A percentile compares a stretch with the other conserved stretches of the same genome.
phyloP scores from a whole-genome alignment of 2,329 filamentous ascomycete genomes.

The Botrytis galanthina region DNA sequence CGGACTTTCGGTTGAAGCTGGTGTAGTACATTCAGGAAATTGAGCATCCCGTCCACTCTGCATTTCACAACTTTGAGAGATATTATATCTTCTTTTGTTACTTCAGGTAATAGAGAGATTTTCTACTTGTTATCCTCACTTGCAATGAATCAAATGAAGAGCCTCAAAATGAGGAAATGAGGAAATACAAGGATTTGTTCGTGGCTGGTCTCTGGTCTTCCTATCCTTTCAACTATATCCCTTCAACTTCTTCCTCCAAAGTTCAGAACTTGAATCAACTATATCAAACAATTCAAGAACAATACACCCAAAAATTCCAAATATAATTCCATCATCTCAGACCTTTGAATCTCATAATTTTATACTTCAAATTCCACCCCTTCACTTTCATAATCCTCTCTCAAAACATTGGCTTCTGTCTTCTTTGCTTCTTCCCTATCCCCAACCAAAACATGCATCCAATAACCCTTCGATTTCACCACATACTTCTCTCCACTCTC shows the following conservation, averaged over 20 bases:
- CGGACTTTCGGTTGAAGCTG: too few relatives aligned
- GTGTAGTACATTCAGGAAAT: too few relatives aligned
- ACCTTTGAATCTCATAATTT: background rate
- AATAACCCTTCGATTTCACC: constrained; percentile 38
- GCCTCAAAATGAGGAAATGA: background rate
- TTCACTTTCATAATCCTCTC: constrained; percentile 18
- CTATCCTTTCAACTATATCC: background rate
- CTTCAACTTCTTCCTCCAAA: background rate
- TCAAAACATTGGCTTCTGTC: constrained; percentile 10
- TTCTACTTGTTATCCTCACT: background rate
- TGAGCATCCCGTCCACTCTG: background rate
- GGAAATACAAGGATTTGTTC: background rate
- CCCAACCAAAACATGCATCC: constrained; percentile 33
- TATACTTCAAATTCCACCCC: constrained; percentile 7
- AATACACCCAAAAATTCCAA: background rate
- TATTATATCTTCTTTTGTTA: background rate
- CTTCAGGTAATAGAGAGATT: background rate
- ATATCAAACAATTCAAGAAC: background rate
- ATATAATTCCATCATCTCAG: background rate
- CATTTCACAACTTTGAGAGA: background rate
- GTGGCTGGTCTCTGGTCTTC: background rate
- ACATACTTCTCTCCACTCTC: constrained; percentile 38
- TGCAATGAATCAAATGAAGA: background rate
- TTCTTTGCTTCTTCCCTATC: constrained; percentile 5
- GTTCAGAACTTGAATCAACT: background rate